phyloP scores from a whole-genome alignment of 2,329 filamentous ascomycete species.

The Sclerotiophoma versabilis region DNA sequence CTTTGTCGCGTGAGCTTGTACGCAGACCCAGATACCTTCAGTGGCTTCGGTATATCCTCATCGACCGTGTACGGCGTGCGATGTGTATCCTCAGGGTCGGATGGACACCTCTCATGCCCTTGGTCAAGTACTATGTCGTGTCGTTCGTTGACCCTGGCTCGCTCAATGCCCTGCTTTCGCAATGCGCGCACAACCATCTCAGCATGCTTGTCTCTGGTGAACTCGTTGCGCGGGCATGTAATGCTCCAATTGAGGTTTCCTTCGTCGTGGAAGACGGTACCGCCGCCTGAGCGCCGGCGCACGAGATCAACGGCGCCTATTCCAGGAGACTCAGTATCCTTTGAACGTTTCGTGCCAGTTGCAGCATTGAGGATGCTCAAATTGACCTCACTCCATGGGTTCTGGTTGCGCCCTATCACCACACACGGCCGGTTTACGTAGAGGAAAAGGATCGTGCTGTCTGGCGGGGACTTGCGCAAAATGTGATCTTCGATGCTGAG shows the following conservation, averaged over 20 bases:
- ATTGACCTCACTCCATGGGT: constrained; percentile 93
- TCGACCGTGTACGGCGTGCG: constrained; percentile 52
- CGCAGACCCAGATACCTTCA: constrained; percentile 91
- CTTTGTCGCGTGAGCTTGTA: constrained; percentile 87
- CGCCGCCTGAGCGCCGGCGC: constrained; percentile 84
- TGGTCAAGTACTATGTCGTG: constrained; percentile 89
- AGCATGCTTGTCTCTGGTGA: constrained; percentile 86
- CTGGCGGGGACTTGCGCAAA: constrained; percentile 73
- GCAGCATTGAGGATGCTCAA: constrained; percentile 65
- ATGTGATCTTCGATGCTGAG: constrained; percentile 94
- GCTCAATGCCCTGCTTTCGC: constrained; percentile 62
- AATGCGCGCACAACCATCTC: constrained; percentile 92
- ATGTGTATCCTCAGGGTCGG: constrained; percentile 52
- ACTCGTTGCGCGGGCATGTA: constrained; percentile 77
- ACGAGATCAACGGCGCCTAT: constrained; percentile 68
- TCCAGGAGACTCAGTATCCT: constrained; percentile 47
- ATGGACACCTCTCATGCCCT: constrained; percentile 34
- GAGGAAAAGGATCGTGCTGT: constrained; percentile 81
- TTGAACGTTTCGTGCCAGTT: constrained; percentile 22
- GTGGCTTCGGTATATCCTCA: constrained; percentile 41
- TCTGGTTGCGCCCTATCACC: constrained; percentile 95
- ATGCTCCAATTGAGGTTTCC: constrained; percentile 97
- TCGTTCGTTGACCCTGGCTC: constrained; percentile 80
- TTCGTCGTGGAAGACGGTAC: constrained; percentile 90
- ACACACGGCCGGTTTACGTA: constrained; percentile 89